Evolutionary conservation across 306 rosid species (phyloP), one percentile per base, ranked within the genome.

Genomic region (Arachis stenosperma): DNA sequence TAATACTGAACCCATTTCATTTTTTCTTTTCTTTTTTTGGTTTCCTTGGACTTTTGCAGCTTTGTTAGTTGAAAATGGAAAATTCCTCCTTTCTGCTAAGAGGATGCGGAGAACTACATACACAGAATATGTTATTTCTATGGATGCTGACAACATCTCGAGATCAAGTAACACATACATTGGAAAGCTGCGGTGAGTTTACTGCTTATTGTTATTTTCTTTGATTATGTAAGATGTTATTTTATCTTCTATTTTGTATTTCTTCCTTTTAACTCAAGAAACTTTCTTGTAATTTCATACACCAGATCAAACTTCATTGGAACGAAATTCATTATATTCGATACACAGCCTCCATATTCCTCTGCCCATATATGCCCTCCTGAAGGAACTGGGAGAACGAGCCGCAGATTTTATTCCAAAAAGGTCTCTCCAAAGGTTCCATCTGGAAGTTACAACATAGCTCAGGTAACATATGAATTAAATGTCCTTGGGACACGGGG

Each of bases 221-320:
- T 10, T 29, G 2, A 68, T 30, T 42, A 44, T 6, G 17, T 51
- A 22, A 22, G 1, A 22, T 22, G 27, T 22, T 22, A 22, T 22
- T 22, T 22, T 22, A 22, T 22, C 27, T 22, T 22, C 27, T 22
- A 51, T 14, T 58, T 58, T 27, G 51, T 63, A 55, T 50, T 33
- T 10, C 8, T 37, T 11, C 33, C 40, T 46, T 51, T 53, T 44
- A n/a, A 64, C 63, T 50, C 6, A 1, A 8, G 54, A 13, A 0
- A 56, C 39, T 59, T 62, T 46, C 37, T 63, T 40, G 62, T 76
- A 36, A 30, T 71, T 82, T 58, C 65, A 39, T 81, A 15, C 67
- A 55, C 76, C 94, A 94, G 98, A 80, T 89, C 98, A 66, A 94
- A 94, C 81, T 94, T 94, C 75, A 90, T 94, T 48, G 98, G 98